phyloP scores from a whole-genome alignment of 2,329 filamentous ascomycete species.

The Aurifilum marmelostoma region DNA sequence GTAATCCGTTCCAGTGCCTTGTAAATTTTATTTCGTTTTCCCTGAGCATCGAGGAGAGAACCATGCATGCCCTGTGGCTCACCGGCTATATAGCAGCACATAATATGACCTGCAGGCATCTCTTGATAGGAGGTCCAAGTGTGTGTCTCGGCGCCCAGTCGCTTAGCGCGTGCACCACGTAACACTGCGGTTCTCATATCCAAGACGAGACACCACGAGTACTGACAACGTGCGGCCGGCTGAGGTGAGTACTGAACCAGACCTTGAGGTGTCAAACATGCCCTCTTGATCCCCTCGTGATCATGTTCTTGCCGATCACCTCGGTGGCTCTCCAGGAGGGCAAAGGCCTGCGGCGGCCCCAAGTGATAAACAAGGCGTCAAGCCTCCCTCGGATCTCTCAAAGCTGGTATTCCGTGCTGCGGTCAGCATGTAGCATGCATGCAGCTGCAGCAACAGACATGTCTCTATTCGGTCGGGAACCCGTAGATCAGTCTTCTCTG shows the following conservation, averaged over 20 bases:
- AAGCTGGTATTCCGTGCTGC: not conserved
- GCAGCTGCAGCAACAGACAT: not conserved
- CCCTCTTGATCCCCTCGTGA: not conserved
- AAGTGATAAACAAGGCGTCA: constrained; percentile 1
- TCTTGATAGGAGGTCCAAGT: not conserved
- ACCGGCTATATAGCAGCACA: not conserved
- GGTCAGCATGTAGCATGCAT: not conserved
- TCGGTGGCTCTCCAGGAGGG: not conserved
- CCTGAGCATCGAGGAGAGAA: not conserved
- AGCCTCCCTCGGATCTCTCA: not conserved
- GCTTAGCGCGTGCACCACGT: not conserved
- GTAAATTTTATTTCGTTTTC: not conserved
- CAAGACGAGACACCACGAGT: not conserved
- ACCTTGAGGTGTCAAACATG: not conserved
- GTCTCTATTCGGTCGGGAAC: too few species aligned
- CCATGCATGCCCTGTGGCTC: too few species aligned
- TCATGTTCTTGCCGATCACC: not conserved
- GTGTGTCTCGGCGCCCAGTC: not conserved
- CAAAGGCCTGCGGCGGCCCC: not conserved
- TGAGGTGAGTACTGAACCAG: too few species aligned
- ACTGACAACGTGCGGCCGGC: not conserved
- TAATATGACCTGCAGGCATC: not conserved
- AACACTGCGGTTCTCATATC: constrained; percentile 7
- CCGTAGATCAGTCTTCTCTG: not conserved
- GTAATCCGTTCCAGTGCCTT: not conserved